These are phyloP conservation scores for Naumovozyma dairenensis DNA, from an alignment of 805 yeast species.

Conservation along the genomic window DNA sequence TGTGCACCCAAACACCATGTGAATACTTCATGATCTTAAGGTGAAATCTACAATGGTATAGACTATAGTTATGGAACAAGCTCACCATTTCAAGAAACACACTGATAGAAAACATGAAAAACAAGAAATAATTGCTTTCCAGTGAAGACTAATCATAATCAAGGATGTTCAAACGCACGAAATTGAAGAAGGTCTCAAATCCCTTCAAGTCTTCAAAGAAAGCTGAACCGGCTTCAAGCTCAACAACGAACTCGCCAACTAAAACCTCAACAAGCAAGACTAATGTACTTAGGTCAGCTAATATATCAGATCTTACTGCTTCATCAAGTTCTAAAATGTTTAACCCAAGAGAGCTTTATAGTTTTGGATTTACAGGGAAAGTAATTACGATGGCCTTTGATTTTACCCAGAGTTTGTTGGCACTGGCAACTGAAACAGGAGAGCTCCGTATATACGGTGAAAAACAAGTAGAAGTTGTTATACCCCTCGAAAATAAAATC, in stretches of 20 bases:
- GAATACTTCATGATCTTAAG: no score
- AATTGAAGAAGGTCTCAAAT: conserved; percentile 26
- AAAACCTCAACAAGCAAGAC: not conserved
- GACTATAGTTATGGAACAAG: no score
- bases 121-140: no score
- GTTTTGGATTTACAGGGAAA: conserved; percentile 56
- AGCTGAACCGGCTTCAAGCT: not conserved
- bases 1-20: no score
- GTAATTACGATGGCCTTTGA: conserved; percentile 67
- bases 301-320: conserved; percentile 22
- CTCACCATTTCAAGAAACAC: no score
- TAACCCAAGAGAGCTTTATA: conserved; percentile 25
- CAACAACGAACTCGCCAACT: not conserved
- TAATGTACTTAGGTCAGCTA: conserved; percentile 23
- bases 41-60: no score
- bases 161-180: conserved; percentile 31
- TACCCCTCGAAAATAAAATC: conserved; percentile 41
- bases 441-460: conserved; percentile 77
- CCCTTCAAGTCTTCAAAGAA: conserved; percentile 22
- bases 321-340: conserved; percentile 26
- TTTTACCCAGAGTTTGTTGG: conserved; percentile 79
- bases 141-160: no score
- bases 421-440: conserved; percentile 63
- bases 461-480: conserved; percentile 61
- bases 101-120: no score